These are phyloP conservation scores for Gnaphalium uliginosum DNA, from an alignment of 129 eudicot species.

Conservation along the genomic window DNA sequence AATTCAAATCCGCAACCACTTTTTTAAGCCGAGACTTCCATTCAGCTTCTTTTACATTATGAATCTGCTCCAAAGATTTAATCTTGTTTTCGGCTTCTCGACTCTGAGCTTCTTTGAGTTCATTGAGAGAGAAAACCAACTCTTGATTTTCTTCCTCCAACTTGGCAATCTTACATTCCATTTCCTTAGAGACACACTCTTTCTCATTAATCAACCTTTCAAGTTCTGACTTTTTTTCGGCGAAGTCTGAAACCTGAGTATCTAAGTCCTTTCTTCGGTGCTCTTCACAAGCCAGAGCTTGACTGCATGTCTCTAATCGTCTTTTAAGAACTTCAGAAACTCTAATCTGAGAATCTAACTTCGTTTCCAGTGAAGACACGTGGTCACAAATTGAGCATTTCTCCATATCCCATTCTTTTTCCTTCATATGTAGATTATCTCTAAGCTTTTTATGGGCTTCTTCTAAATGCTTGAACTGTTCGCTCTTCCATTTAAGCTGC, in stretches of 20 bases:
- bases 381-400: constrained; percentile 57
- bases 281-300: constrained; percentile 71
- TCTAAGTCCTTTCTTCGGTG: constrained; percentile 57
- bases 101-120: constrained; percentile 60
- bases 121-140: constrained; percentile 44
- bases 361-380: constrained; percentile 50
- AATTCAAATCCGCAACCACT: constrained; percentile 41
- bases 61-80: constrained; percentile 58
- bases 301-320: constrained; percentile 63
- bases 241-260: constrained; percentile 53
- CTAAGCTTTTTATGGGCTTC: constrained; percentile 73
- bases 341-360: constrained; percentile 62
- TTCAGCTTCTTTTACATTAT: constrained; percentile 54
- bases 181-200: constrained; percentile 55
- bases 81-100: constrained; percentile 62
- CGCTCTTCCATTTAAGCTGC: constrained; percentile 79
- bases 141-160: constrained; percentile 72
- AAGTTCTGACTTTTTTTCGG: constrained; percentile 39
- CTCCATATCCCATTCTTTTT: constrained; percentile 78
- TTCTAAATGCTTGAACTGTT: constrained; percentile 67
- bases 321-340: constrained; percentile 53
- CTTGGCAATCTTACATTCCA: constrained; percentile 49
- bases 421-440: constrained; percentile 35
- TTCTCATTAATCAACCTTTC: constrained; percentile 49
- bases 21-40: constrained; percentile 53